These are phyloP conservation scores for Puya raimondii DNA, from an alignment of 176 grass and related monocot genomes.

Conservation along the genomic window DNA sequence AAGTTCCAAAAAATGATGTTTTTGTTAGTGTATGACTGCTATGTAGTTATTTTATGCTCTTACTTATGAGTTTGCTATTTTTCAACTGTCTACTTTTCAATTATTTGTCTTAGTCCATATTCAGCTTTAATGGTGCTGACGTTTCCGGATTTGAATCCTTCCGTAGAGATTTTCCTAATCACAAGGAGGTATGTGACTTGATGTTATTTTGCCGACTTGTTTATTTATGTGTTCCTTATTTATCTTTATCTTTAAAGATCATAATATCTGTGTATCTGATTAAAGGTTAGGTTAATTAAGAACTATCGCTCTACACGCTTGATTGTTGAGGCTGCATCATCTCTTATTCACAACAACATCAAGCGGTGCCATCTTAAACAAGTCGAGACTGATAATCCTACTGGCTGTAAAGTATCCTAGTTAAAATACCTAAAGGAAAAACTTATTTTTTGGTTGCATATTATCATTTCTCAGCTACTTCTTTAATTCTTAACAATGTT, in stretches of 20 bases:
- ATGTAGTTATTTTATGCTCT: background rate
- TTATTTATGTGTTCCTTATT: slow-evolving; percentile 8
- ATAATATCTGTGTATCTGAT: slow-evolving; percentile 18
- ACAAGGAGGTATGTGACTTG: slow-evolving; percentile 53
- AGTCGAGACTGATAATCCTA: slow-evolving; percentile 77
- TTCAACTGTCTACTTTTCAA: background rate
- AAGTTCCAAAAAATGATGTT: slow-evolving; percentile 17
- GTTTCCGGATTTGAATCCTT: slow-evolving; percentile 92
- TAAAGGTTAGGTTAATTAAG: slow-evolving; percentile 82
- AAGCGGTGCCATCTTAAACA: slow-evolving; percentile 47
- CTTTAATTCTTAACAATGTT: slow-evolving; percentile 21
- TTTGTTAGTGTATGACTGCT: background rate
- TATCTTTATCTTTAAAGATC: slow-evolving; percentile 8
- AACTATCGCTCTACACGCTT: slow-evolving; percentile 80
- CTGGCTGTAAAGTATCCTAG: slow-evolving; percentile 65
- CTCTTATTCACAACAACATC: slow-evolving; percentile 83
- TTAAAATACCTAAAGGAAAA: slow-evolving; percentile 1
- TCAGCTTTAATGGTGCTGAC: slow-evolving; percentile 97
- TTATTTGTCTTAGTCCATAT: slow-evolving; percentile 74
- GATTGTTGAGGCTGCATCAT: slow-evolving; percentile 88
- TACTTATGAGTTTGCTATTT: background rate
- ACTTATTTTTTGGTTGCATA: slow-evolving; percentile 7
- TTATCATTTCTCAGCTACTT: slow-evolving; percentile 6
- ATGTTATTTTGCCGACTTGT: background rate
- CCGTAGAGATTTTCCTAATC: slow-evolving; percentile 77